Conservation (phyloP, 257 asterid species). For the Nicotiana obtusifolia region DNA sequence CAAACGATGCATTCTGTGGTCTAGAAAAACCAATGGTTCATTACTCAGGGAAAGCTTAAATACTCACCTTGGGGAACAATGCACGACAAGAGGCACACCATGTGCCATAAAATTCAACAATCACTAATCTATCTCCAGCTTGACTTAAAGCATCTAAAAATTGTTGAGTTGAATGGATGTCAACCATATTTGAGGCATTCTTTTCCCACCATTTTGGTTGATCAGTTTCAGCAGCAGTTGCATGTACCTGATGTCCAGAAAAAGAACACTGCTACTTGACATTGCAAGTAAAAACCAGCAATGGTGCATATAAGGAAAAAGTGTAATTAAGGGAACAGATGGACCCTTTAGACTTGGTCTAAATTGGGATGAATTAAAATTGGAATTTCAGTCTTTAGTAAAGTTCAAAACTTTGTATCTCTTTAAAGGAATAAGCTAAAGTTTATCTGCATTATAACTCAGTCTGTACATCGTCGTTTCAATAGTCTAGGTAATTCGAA, state of each 20-base stretch:
- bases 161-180: slow-evolving; percentile 37
- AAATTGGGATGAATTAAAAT: not conserved
- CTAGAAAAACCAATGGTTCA: not conserved
- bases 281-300: not conserved
- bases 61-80: slow-evolving; percentile 39
- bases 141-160: slow-evolving; percentile 37
- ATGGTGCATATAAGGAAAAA: not conserved
- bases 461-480: not conserved
- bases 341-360: not conserved
- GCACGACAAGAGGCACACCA: slow-evolving; percentile 60
- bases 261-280: not conserved
- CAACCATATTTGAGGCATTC: slow-evolving; percentile 37
- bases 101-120: slow-evolving; percentile 42
- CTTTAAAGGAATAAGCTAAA: not conserved
- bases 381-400: not conserved
- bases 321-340: not conserved
- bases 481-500: not conserved
- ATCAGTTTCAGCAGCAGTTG: slow-evolving; percentile 31
- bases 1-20: no score
- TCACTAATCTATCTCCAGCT: slow-evolving; percentile 39
- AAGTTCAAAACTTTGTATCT: not conserved
- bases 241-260: slow-evolving; percentile 25
- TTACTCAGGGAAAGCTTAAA: not conserved
- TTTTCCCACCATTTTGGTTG: slow-evolving; percentile 53
- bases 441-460: not conserved